These are phyloP conservation scores for Stachybotrys chartarum DNA, from an alignment of 2,329 filamentous ascomycete genomes.

Conservation along the genomic window DNA sequence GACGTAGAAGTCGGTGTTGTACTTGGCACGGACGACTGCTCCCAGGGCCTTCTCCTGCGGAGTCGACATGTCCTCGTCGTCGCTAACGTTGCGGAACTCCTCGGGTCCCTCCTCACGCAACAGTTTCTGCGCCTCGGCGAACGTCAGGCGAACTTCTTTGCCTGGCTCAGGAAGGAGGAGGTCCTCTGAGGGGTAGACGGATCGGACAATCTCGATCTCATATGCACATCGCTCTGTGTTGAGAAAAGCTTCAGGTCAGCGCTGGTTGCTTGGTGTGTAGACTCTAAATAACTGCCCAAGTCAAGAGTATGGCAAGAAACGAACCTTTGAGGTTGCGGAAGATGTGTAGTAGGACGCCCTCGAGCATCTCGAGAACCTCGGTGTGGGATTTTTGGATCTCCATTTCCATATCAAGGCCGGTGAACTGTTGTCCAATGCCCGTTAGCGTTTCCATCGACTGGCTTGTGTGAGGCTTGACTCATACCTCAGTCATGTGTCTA, in stretches of 20 bases:
- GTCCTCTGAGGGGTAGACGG: conserved; percentile 69
- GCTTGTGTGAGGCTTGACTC: not conserved
- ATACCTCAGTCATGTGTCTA: conserved; percentile 63
- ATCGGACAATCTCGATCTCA: conserved; percentile 65
- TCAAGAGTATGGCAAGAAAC: not conserved
- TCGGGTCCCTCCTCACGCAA: conserved; percentile 65
- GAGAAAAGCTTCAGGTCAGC: not conserved
- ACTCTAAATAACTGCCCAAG: no score
- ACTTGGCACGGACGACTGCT: conserved; percentile 78
- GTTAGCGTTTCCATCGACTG: conserved; percentile 1
- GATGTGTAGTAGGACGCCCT: conserved; percentile 69
- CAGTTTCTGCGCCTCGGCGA: conserved; percentile 70
- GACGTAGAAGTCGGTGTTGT: conserved; percentile 91
- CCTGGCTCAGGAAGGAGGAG: conserved; percentile 69
- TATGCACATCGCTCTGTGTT: conserved; percentile 51
- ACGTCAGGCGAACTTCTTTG: conserved; percentile 69
- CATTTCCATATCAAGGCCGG: conserved; percentile 85
- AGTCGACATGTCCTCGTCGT: conserved; percentile 74
- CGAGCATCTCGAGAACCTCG: conserved; percentile 66
- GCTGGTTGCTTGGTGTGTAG: not conserved
- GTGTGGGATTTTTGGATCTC: conserved; percentile 72
- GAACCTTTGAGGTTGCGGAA: conserved; percentile 60
- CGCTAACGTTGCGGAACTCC: conserved; percentile 60
- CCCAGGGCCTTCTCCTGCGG: conserved; percentile 87
- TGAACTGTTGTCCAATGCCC: conserved; percentile 46